Base-by-base conservation (phyloP, 208 protist genomes). In the Acanthamoeba divionensis region DNA sequence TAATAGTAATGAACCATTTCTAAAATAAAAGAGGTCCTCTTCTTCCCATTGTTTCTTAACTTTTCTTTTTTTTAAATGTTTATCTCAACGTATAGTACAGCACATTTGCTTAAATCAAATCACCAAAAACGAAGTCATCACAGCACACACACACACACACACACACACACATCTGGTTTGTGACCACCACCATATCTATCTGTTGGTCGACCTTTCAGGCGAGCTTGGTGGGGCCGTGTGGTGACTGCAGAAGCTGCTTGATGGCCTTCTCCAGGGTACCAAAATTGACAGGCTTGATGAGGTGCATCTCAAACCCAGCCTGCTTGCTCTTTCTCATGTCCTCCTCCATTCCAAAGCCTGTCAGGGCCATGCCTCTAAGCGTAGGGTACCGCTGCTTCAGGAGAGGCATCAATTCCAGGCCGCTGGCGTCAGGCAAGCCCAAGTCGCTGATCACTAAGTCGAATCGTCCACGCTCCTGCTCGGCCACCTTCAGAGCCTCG, bases 371-470 rank as follows among this genome's bases (percentile, higher is more conserved):
- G 13, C 86, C 73, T 41, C 79, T 31, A 1, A 52, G 65, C 8
- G 44, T 12, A 2, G 41, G 21, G 8, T 77, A 82, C 15, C 54
- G 71, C 38, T 38, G 31, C 52, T 71, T 48, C 44, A 90, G 86
- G 5, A 38, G 65, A 12, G 13, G 24, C 67, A 90, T 90, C 0
- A 90, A 41, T 21, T 71, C 9, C 0, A 54, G 73, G 8, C 86
- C 86, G 4, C 44, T 83, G 1, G 63, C 67, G n/a, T 90, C 86
- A 0, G 86, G 86, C 9, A 90, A 41, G 5, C 86, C 86, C 26
- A 90, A 63, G 45, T 90, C 86, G 26, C 57, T 75, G 54, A 90
- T 71, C 4, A 90, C 52, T 8, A 90, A 50, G 86, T 90, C 86
- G 33, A 90, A 82, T n/a, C 15, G 2, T 6, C 73, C 73, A 6